A percentile compares a stretch with the other conserved stretches of the same genome.
These are phyloP conservation scores for Diutina neorugosa DNA, from an alignment of 1,139 yeast species.

Conservation along the genomic window DNA sequence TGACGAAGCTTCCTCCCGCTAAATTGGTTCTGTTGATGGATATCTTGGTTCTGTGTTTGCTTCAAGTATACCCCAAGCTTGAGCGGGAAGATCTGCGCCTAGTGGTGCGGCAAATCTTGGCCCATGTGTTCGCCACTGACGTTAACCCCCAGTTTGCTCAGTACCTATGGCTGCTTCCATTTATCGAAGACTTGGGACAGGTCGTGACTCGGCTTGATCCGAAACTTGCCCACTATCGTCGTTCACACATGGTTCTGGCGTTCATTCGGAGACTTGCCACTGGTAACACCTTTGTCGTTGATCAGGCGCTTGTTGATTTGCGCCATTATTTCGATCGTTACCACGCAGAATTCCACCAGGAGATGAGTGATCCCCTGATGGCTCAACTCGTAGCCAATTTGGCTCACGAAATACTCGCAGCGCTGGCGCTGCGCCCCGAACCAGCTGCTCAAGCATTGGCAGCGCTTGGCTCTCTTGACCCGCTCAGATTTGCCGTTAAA, in stretches of 20 bases:
- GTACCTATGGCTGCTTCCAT: slow-evolving; percentile 27
- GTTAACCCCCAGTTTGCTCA: slow-evolving; percentile 30
- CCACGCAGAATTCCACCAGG: slow-evolving; percentile 19
- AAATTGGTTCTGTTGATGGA: slow-evolving; percentile 39
- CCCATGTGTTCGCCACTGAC: slow-evolving; percentile 24
- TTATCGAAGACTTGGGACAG: neutral
- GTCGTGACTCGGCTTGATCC: neutral
- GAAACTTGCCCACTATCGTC: neutral
- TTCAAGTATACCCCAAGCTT: slow-evolving; percentile 53
- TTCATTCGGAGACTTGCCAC: slow-evolving; percentile 46
- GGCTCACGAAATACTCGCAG: neutral
- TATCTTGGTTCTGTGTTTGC: slow-evolving; percentile 31
- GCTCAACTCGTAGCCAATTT: neutral
- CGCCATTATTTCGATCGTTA: slow-evolving; percentile 34
- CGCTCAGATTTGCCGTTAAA: slow-evolving; percentile 43
- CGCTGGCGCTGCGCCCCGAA: neutral
- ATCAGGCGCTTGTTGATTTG: slow-evolving; percentile 66
- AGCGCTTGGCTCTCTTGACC: slow-evolving; percentile 67
- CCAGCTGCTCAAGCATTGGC: slow-evolving; percentile 37
- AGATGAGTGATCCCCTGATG: neutral
- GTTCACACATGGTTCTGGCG: slow-evolving; percentile 18
- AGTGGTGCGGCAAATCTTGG: slow-evolving; percentile 34
- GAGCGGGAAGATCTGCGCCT: slow-evolving; percentile 28
- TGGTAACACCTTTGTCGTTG: slow-evolving; percentile 66
- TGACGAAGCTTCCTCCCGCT: slow-evolving; percentile 34